These are phyloP conservation scores for Rhizoctonia solani DNA, from an alignment of 1,284 basidiomycete genomes.

Conservation along the genomic window DNA sequence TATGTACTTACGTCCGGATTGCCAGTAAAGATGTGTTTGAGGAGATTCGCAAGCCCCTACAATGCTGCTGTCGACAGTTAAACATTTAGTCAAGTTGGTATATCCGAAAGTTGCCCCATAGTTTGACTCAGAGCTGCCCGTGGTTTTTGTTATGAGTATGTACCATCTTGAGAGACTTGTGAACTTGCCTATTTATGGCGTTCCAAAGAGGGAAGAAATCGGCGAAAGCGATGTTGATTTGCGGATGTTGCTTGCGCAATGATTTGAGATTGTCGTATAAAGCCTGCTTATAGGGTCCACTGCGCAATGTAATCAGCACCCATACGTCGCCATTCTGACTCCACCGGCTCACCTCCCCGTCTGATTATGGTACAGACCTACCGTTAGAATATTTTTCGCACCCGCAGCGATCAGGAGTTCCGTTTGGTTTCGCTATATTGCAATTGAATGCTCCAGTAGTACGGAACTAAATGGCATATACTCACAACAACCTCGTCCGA, in stretches of 20 bases:
- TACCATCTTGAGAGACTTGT: neutral
- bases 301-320: slow-evolving; percentile 3
- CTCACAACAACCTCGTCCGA: slow-evolving; percentile 35
- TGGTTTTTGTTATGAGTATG: neutral
- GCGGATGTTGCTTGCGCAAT: slow-evolving; percentile 26
- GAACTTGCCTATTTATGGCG: slow-evolving; percentile 22
- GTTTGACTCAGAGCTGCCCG: slow-evolving; percentile 4
- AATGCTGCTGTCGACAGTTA: slow-evolving; percentile 34
- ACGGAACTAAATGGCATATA: neutral
- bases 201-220: slow-evolving; percentile 35
- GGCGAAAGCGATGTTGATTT: slow-evolving; percentile 32
- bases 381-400: slow-evolving; percentile 35
- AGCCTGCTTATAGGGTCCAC: slow-evolving; percentile 36
- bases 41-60: slow-evolving; percentile 34
- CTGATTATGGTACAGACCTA: slow-evolving; percentile 35
- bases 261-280: slow-evolving; percentile 34
- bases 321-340: no score
- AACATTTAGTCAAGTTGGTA: slow-evolving; percentile 32
- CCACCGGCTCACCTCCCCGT: slow-evolving; percentile 33
- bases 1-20: slow-evolving; percentile 35
- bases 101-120: slow-evolving; percentile 30
- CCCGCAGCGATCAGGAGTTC: slow-evolving; percentile 27
- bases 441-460: neutral
- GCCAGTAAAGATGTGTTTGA: slow-evolving; percentile 36
- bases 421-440: slow-evolving; percentile 35